Conservation (phyloP, 2,329 filamentous ascomycete species). For the Beauveria medogensis region DNA sequence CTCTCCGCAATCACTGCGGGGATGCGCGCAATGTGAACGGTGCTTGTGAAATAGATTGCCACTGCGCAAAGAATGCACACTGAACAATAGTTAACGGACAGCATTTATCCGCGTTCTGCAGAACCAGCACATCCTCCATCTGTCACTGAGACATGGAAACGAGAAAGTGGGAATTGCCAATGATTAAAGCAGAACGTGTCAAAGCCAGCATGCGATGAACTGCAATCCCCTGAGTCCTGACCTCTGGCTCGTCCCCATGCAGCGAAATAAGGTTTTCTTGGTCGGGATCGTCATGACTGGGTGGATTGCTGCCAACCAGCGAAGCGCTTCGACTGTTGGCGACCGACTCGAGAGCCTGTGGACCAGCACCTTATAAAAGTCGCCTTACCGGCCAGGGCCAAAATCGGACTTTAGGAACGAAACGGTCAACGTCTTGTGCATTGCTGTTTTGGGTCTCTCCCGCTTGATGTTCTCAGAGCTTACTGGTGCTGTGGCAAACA, state of each 20-base stretch:
- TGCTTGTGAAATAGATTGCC: not conserved
- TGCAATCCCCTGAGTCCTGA: not conserved
- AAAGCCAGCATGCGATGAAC: not conserved
- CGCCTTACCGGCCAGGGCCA: not conserved
- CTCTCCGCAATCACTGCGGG: slow-evolving; percentile 8
- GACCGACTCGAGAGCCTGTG: not conserved
- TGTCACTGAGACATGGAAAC: not conserved
- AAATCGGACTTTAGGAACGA: not conserved
- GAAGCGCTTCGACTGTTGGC: not conserved
- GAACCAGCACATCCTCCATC: not conserved
- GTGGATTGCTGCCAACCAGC: not conserved
- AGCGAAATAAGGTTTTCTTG: not conserved
- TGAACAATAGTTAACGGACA: not conserved
- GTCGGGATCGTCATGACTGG: not conserved
- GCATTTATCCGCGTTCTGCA: not conserved
- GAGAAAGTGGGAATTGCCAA: not conserved
- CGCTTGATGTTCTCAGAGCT: not conserved
- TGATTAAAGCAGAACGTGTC: not conserved
- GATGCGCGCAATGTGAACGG: not conserved
- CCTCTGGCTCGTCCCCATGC: not conserved
- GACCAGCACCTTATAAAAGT: not conserved
- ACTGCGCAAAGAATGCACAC: not conserved
- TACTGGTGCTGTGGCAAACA: not conserved
- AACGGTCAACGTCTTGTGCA: not conserved
- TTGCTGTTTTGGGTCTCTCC: not conserved